A percentile compares a stretch with the other conserved stretches of the same genome.
phyloP scores from a whole-genome alignment of 257 asterid species.

The Henckelia pumila region DNA sequence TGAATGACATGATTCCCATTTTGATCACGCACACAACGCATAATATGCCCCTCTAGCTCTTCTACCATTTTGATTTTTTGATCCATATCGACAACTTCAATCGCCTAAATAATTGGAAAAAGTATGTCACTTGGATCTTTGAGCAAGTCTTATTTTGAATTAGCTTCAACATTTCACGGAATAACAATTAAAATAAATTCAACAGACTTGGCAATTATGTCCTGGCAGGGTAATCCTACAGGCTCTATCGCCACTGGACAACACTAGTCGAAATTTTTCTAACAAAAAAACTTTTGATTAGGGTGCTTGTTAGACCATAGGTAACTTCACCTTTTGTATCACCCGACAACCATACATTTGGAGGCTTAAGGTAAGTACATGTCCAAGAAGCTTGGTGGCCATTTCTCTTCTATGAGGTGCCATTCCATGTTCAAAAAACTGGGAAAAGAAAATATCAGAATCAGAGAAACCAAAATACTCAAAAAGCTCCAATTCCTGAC shows the following conservation, averaged over 20 bases:
- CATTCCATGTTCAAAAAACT: constrained; percentile 98
- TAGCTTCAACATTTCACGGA: not conserved
- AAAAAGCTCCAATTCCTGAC: constrained; percentile 8
- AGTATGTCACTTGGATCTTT: constrained; percentile 5
- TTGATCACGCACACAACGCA: constrained; percentile 98
- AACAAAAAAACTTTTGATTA: not conserved
- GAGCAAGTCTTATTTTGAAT: constrained; percentile 14
- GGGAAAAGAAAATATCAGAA: constrained; percentile 26
- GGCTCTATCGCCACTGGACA: not conserved
- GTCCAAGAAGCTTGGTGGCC: constrained; percentile 78
- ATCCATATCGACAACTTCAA: constrained; percentile 88
- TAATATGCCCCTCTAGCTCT: constrained; percentile 88
- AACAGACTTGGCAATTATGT: not conserved
- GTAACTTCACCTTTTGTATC: constrained; percentile 76
- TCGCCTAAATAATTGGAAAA: constrained; percentile 52
- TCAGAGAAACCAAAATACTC: constrained; percentile 11
- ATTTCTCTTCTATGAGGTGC: constrained; percentile 80
- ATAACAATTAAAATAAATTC: not conserved
- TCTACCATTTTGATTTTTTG: constrained; percentile 91
- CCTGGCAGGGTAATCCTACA: not conserved
- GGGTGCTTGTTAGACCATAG: constrained; percentile 1
- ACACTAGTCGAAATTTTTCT: constrained; percentile 5
- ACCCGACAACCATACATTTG: constrained; percentile 99
- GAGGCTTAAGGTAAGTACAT: constrained; percentile 83
- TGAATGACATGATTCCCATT: constrained; percentile 94